These are phyloP conservation scores for Aureobasidium sp. DNA, from an alignment of 2,329 filamentous ascomycete species.

Conservation along the genomic window DNA sequence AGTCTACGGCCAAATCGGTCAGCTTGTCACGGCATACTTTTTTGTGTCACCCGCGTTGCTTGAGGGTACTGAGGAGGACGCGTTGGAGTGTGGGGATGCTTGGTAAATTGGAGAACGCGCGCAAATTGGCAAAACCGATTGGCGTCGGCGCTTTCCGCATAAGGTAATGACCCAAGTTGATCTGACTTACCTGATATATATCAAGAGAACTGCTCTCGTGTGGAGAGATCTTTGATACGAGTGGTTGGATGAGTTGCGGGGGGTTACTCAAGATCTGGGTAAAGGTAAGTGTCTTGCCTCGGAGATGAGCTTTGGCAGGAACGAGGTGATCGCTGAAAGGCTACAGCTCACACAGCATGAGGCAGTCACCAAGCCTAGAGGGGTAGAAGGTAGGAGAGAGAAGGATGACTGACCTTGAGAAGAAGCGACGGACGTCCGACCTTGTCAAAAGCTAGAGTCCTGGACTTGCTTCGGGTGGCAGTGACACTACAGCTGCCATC, in stretches of 20 bases:
- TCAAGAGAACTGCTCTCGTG: background rate
- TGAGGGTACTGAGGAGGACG: background rate
- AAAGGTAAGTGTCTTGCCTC: background rate
- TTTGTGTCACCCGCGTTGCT: background rate
- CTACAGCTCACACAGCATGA: background rate
- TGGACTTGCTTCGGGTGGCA: background rate
- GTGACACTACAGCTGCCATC: background rate
- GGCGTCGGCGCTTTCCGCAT: background rate
- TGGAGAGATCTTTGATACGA: background rate
- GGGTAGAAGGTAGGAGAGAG: background rate
- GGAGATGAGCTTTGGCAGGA: background rate
- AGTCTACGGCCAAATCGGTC: background rate
- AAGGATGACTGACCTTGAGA: background rate
- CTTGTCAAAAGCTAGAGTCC: background rate
- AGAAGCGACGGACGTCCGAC: too few species aligned
- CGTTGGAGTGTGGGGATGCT: background rate
- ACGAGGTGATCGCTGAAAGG: background rate
- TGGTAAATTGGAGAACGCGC: background rate
- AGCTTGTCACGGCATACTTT: conserved; percentile 1
- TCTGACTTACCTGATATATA: background rate
- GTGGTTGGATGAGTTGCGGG: background rate
- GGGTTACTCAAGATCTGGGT: background rate
- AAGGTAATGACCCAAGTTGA: background rate
- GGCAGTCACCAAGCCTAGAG: background rate
- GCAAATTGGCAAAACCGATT: background rate